Percentiles rank a stretch among this genome's conserved stretches.
Conservation (phyloP, 2,329 filamentous ascomycete genomes). For the Tolypocladium paradoxum region DNA sequence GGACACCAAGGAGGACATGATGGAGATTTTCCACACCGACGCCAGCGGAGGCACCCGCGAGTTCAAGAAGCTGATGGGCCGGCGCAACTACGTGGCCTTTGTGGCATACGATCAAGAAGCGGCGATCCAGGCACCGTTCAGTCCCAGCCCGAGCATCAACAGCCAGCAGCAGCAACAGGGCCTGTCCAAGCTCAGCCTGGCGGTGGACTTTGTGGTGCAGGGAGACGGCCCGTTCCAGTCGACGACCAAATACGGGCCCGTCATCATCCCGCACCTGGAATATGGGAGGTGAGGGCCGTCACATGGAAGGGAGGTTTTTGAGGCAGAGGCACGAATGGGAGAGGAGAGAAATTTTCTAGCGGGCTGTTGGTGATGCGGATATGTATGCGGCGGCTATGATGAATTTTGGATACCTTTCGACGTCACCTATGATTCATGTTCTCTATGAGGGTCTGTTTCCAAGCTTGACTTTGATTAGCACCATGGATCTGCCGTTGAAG, state of each 20-base stretch:
- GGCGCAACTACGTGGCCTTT: conserved; percentile 84
- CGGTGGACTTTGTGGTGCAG: conserved; percentile 95
- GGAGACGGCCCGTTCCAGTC: conserved; percentile 70
- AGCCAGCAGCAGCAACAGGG: conserved; percentile 31
- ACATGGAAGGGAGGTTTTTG: neutral
- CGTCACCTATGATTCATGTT: neutral
- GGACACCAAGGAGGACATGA: conserved; percentile 99
- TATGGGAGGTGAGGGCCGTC: conserved; percentile 38
- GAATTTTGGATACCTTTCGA: neutral
- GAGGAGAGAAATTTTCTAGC: neutral
- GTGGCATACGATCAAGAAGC: conserved; percentile 90
- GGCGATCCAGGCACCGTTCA: conserved; percentile 32
- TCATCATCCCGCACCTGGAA: conserved; percentile 82
- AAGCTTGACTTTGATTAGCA: neutral
- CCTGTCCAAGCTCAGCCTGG: conserved; percentile 65
- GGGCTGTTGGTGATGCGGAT: neutral
- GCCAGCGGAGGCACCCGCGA: conserved; percentile 75
- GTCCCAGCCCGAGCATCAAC: conserved; percentile 23
- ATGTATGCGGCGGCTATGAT: neutral
- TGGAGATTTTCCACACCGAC: conserved; percentile 97
- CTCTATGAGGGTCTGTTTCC: neutral
- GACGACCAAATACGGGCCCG: conserved; percentile 92
- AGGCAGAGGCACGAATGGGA: neutral
- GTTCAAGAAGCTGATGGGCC: conserved; percentile 83
- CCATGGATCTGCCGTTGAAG: too few relatives aligned